These are phyloP conservation scores for Chenopodium album DNA, from an alignment of 148 eudicot genomes.

Conservation along the genomic window DNA sequence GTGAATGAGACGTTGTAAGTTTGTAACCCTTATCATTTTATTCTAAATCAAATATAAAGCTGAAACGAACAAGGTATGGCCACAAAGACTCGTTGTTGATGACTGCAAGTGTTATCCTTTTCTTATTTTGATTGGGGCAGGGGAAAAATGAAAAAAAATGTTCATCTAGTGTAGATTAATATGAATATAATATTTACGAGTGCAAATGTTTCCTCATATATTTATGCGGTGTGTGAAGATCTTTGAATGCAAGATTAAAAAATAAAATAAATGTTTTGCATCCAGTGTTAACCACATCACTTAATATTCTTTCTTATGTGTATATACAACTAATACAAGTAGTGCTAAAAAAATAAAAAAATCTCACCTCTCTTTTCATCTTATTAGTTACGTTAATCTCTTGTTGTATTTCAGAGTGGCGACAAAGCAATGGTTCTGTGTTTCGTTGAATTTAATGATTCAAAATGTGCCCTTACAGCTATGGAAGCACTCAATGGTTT, in stretches of 20 bases:
- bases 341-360: background rate
- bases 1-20: background rate
- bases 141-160: background rate
- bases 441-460: slow-evolving; percentile 81
- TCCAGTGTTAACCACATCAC: background rate
- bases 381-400: slow-evolving; percentile 2
- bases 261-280: background rate
- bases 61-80: background rate
- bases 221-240: background rate
- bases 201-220: background rate
- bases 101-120: background rate
- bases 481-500: slow-evolving; percentile 94
- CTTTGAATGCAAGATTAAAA: background rate
- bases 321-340: background rate
- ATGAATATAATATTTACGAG: background rate
- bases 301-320: background rate
- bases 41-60: background rate
- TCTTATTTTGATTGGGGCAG: background rate
- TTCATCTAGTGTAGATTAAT: background rate
- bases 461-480: slow-evolving; percentile 88
- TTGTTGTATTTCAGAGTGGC: slow-evolving; percentile 58
- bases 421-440: slow-evolving; percentile 89
- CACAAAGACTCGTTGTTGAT: background rate
- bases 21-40: background rate
- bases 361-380: background rate